Evolutionary conservation across 345 rosid species (phyloP).

Genomic region (Geranium rotundifolium): DNA sequence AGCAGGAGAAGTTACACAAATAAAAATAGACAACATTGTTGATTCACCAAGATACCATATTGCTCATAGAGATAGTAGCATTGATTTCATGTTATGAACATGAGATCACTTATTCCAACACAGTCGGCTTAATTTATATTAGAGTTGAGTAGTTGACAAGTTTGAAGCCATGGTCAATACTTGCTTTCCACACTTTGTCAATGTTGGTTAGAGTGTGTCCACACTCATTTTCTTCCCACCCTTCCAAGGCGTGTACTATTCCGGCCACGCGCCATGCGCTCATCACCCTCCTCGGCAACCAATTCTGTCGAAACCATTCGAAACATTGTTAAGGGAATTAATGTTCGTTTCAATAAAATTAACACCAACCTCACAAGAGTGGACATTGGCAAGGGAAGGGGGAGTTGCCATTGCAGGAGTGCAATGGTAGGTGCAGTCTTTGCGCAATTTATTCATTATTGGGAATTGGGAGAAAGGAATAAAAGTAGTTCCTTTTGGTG

Average conservation of each 20-base stretch:
- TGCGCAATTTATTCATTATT: slow-evolving; percentile 24
- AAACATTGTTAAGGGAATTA: neutral
- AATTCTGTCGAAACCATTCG: slow-evolving; percentile 30
- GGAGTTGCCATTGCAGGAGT: slow-evolving; percentile 61
- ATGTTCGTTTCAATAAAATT: neutral
- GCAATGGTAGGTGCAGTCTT: slow-evolving; percentile 42
- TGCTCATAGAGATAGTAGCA: neutral
- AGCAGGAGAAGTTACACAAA: too few relatives aligned
- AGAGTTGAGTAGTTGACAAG: slow-evolving; percentile 19
- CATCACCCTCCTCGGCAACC: slow-evolving; percentile 73
- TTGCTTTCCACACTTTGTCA: slow-evolving; percentile 44
- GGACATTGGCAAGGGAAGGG: slow-evolving; percentile 37
- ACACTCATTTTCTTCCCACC: slow-evolving; percentile 52
- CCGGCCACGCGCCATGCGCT: slow-evolving; percentile 62
- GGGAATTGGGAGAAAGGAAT: slow-evolving; percentile 65
- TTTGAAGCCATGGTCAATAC: slow-evolving; percentile 44
- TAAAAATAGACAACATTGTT: too few relatives aligned
- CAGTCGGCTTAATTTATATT: too few relatives aligned
- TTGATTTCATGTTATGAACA: too few relatives aligned
- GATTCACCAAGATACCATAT: too few relatives aligned
- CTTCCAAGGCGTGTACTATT: slow-evolving; percentile 55
- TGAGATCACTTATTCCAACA: too few relatives aligned
- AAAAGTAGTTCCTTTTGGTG: slow-evolving; percentile 40
- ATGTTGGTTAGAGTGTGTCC: slow-evolving; percentile 27
- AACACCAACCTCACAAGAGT: slow-evolving; percentile 75